Conservation (phyloP, 495 filamentous ascomycete genomes). For the Lasiosphaeria miniovina region DNA sequence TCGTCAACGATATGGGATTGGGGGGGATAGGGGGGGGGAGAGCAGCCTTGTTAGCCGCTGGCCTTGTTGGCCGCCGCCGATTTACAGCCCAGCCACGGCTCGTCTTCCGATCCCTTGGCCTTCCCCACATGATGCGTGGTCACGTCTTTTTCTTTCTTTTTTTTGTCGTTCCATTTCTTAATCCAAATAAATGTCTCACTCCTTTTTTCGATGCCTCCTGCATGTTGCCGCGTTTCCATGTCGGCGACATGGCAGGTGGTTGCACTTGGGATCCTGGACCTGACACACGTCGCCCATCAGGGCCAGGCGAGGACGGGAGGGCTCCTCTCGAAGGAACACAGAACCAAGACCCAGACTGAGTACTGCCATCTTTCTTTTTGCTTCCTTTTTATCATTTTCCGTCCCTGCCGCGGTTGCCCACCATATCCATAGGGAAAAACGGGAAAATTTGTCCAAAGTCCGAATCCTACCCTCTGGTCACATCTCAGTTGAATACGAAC, state of each 20-base stretch:
- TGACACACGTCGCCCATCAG: neutral
- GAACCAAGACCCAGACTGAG: neutral
- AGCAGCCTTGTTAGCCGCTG: no score
- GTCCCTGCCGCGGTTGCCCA: neutral
- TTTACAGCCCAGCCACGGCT: neutral
- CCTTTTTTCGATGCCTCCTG: neutral
- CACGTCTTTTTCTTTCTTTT: neutral
- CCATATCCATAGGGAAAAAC: neutral
- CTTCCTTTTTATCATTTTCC: neutral
- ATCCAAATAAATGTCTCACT: conserved; percentile 4
- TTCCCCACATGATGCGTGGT: conserved; percentile 4
- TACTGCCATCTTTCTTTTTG: neutral
- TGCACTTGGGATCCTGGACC: neutral
- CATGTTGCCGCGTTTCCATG: neutral
- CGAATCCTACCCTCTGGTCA: conserved; percentile 6
- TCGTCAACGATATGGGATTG: neutral
- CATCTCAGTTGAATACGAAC: conserved; percentile 11
- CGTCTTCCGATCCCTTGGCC: conserved; percentile 1
- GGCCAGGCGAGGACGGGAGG: no score
- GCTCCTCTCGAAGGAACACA: neutral
- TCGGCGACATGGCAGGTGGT: neutral
- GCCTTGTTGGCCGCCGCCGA: neutral
- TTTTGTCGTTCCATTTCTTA: neutral
- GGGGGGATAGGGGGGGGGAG: no score
- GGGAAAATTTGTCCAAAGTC: neutral